These are phyloP conservation scores for Fusarium sp. DNA, from an alignment of 2,329 filamentous ascomycete genomes.

Conservation along the genomic window DNA sequence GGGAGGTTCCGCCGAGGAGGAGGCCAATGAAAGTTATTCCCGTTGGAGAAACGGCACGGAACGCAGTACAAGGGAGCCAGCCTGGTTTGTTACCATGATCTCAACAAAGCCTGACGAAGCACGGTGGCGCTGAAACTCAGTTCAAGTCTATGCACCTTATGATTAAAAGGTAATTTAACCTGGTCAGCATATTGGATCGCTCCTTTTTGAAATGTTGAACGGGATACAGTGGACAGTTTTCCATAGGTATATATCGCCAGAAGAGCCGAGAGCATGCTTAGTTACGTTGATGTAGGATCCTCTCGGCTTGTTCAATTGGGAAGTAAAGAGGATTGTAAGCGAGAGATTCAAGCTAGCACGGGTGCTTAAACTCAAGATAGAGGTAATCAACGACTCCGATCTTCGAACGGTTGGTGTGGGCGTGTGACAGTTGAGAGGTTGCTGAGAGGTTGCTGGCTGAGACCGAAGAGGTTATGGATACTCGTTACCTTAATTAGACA, in stretches of 20 bases:
- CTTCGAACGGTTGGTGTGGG: neutral
- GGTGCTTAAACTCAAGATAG: neutral
- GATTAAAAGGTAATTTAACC: neutral
- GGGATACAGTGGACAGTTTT: neutral
- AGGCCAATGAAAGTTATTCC: conserved; percentile 8
- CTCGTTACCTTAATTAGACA: conserved; percentile 13
- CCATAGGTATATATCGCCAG: neutral
- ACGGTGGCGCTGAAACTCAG: conserved; percentile 21
- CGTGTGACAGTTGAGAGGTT: conserved; percentile 12
- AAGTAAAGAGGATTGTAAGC: neutral
- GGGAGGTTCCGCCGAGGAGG: neutral
- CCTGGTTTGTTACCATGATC: neutral
- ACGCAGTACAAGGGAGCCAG: conserved; percentile 15
- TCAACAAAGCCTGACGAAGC: conserved; percentile 20
- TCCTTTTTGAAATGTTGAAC: conserved; percentile 9
- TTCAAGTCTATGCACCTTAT: neutral
- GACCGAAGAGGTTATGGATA: neutral
- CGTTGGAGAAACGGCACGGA: conserved; percentile 20
- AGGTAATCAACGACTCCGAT: neutral
- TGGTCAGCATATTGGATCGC: neutral
- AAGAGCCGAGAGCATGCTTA: neutral
- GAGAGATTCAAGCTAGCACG: neutral
- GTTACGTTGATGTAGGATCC: neutral
- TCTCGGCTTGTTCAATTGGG: neutral
- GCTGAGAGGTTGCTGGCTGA: conserved; percentile 2